A percentile compares a stretch with the other conserved stretches of the same genome.
Evolutionary conservation across 331 rosid species (phyloP).

Genomic region (Quercus tomentella): DNA sequence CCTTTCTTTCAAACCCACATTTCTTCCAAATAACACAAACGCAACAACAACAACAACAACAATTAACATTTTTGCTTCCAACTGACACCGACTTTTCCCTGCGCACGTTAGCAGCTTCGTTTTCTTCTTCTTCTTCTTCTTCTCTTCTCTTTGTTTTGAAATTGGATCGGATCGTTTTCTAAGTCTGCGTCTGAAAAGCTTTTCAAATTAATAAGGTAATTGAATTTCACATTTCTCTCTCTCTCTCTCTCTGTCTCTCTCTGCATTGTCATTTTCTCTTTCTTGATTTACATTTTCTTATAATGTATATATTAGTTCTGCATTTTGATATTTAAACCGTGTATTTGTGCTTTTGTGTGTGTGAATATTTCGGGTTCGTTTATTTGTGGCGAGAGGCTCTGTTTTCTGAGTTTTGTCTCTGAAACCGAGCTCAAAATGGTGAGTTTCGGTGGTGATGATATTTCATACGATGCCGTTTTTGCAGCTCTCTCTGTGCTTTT

Average conservation of each 20-base stretch:
- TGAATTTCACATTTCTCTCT: not conserved
- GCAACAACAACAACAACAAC: no score
- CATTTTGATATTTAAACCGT: not conserved
- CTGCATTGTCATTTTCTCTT: not conserved
- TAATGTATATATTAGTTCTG: not conserved
- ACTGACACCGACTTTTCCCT: conserved; percentile 8
- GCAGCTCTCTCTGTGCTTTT: no score
- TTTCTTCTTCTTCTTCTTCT: no score
- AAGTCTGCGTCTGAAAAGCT: conserved; percentile 27
- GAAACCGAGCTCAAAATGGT: not conserved
- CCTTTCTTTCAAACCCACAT: no score
- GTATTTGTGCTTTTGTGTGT: not conserved
- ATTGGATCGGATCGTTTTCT: conserved; percentile 26
- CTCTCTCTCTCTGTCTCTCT: not conserved
- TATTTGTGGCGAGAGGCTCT: not conserved
- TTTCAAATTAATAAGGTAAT: conserved; percentile 20
- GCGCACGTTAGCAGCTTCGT: conserved; percentile 32
- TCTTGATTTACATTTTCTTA: not conserved
- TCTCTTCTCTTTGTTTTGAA: no score
- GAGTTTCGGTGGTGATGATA: conserved; percentile 5
- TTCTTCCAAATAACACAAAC: no score
- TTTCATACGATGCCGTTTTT: no score
- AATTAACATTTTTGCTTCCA: no score
- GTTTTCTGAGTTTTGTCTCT: not conserved
- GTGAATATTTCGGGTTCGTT: not conserved